Evolutionary conservation across 2,329 filamentous ascomycete species (phyloP).

Genomic region (Calycina herbarum): DNA sequence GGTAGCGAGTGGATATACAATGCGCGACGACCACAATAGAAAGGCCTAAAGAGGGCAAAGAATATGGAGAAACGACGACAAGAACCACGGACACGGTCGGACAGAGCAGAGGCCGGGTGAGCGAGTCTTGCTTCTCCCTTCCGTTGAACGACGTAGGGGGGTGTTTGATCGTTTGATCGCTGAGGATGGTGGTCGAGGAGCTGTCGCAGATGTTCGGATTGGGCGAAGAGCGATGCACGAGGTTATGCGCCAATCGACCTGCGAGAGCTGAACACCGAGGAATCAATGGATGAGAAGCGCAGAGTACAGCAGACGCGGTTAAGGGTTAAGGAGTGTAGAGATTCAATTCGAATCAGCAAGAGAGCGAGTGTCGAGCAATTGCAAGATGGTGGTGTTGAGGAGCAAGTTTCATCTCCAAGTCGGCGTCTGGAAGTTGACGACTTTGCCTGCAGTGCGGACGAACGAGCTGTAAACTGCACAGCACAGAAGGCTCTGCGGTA

Average conservation of each 20-base stretch:
- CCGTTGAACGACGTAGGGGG: not conserved
- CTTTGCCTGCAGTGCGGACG: no score
- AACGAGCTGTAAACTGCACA: no score
- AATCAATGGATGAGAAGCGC: not conserved
- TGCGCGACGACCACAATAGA: conserved; percentile 3
- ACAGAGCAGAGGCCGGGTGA: not conserved
- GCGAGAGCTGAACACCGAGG: not conserved
- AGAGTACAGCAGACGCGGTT: not conserved
- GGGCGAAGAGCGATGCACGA: not conserved
- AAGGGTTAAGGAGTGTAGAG: not conserved
- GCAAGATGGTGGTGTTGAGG: not conserved
- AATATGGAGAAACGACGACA: not conserved
- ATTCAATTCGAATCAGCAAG: not conserved
- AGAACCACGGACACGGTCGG: not conserved
- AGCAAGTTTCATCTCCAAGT: no score
- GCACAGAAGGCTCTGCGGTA: no score
- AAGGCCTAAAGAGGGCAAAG: not conserved
- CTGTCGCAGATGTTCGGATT: not conserved
- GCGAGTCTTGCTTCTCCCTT: no score
- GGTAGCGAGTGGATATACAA: not conserved
- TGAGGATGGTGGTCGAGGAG: not conserved
- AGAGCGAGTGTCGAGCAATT: not conserved
- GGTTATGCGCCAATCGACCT: not conserved
- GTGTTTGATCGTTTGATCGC: not conserved
- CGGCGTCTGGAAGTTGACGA: no score